A percentile compares a stretch with the other conserved stretches of the same genome.
phyloP scores from a whole-genome alignment of 169 alveolate genomes.

The Plasmodium ovale region DNA sequence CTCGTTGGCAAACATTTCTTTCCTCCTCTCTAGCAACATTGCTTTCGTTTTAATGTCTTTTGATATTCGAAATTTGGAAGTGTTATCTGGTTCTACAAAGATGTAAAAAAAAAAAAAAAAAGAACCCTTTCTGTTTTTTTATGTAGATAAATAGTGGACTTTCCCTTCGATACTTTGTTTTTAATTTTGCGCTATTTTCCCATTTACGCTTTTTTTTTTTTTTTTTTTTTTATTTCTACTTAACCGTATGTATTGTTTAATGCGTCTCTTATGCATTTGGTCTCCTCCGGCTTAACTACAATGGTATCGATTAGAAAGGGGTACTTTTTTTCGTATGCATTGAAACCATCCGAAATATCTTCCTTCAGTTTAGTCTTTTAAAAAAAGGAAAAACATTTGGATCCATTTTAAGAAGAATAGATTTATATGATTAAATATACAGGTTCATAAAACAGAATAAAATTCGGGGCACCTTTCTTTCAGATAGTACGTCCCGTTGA shows the following conservation, averaged over 20 bases:
- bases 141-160: background rate
- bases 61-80: conserved; percentile 15
- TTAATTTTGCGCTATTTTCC: background rate
- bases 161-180: background rate
- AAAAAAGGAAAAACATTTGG: background rate
- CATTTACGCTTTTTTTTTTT: background rate
- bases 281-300: conserved; percentile 36
- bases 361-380: conserved; percentile 41
- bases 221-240: background rate
- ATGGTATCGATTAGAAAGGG: conserved; percentile 59
- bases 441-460: background rate
- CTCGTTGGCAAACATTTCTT: conserved; percentile 21
- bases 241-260: conserved; percentile 63
- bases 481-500: conserved; percentile 44
- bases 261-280: conserved; percentile 34
- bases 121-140: background rate
- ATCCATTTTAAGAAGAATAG: background rate
- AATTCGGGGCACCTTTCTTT: conserved; percentile 35
- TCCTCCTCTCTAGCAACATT: conserved; percentile 32
- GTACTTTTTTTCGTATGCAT: conserved; percentile 38
- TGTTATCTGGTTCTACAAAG: conserved; percentile 8
- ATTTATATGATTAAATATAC: background rate
- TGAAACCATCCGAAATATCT: conserved; percentile 20
- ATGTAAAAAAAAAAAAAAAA: background rate
- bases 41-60: conserved; percentile 45